Base-by-base conservation (phyloP, 2,329 filamentous ascomycete genomes). In the Penicillium sp. region DNA sequence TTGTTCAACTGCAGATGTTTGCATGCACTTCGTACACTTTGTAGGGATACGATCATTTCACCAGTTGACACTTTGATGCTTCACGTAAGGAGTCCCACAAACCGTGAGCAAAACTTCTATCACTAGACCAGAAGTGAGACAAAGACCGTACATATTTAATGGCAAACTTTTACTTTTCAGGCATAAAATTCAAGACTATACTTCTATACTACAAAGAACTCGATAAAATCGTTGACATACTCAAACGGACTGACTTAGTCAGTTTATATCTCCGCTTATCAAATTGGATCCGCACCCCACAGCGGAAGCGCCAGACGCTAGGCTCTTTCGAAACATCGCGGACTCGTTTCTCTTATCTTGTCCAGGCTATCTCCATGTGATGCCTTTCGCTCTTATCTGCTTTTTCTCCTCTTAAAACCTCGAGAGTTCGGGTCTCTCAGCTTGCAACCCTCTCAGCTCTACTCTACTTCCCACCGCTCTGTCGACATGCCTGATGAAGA, bases 241-340 rank as follows among this genome's bases (percentile, higher is more conserved):
- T 44, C 27, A 44, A 43, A 40, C 21, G 9, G 18, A 40, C 34
- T 7, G 18, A 18, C 38, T 52, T 52, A 52, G 49, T 52, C 43
- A 52, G 27, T 24, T 16, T 10, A 32, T 43, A 29, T 16, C n/a
- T 42, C 38, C 29, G 39, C 52, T 54, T 54, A 54, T 54, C 52
- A 43, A 53, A 54, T 45, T 21, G 14, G 52, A 54, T 54, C 52
- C 52, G 47, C 34, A 54, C 52, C 52, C 52, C 52, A 54, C 52
- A 29, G 18, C 13, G 39, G 47, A 40, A 54, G 40, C 52, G 49
- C 44, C 22, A 5, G 24, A 40, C 52, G 52, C 52, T 54, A 54
- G 43, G 31, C 52, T 54, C 40, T 40, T 45, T 54, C 50, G 11
- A 45, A 45, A 50, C 24, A 24, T 52, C 49, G 24, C 11, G 18